Conservation (phyloP, 345 rosid species). For the Dipteronia dyeriana region DNA sequence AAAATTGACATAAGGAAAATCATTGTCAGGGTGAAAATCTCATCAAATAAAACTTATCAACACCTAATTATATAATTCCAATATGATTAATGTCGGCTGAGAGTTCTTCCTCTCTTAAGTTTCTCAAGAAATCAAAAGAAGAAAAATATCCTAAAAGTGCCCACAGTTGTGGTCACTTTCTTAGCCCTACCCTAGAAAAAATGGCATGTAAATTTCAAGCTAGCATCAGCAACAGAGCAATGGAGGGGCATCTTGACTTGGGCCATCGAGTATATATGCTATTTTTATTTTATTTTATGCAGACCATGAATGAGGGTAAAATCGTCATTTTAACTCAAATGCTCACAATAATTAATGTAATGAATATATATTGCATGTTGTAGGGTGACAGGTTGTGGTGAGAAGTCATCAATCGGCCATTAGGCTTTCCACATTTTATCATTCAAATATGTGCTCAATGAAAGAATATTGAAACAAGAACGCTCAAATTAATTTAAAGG, state of each 20-base stretch:
- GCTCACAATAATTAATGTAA: slow-evolving; percentile 15
- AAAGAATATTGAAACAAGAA: background rate
- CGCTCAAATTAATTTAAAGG: too few species aligned
- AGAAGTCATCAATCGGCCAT: background rate
- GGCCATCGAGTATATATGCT: background rate
- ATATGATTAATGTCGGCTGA: background rate
- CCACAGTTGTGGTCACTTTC: background rate
- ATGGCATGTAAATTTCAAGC: slow-evolving; percentile 5
- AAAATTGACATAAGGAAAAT: background rate
- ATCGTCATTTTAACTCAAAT: background rate
- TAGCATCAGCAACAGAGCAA: slow-evolving; percentile 15
- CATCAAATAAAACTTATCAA: background rate
- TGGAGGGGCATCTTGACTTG: slow-evolving; percentile 32
- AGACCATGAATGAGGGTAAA: background rate
- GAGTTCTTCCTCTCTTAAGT: background rate
- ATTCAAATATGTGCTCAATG: slow-evolving; percentile 2
- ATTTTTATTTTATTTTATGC: background rate
- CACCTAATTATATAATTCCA: background rate
- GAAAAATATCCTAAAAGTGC: background rate
- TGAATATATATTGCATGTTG: slow-evolving; percentile 4
- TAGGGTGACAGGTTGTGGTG: slow-evolving; percentile 7
- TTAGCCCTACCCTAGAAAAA: background rate
- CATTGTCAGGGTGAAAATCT: background rate
- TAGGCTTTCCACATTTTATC: background rate
- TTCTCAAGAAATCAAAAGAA: background rate